phyloP scores from a whole-genome alignment of 768 basidiomycete species.

The Mycena maculata region DNA sequence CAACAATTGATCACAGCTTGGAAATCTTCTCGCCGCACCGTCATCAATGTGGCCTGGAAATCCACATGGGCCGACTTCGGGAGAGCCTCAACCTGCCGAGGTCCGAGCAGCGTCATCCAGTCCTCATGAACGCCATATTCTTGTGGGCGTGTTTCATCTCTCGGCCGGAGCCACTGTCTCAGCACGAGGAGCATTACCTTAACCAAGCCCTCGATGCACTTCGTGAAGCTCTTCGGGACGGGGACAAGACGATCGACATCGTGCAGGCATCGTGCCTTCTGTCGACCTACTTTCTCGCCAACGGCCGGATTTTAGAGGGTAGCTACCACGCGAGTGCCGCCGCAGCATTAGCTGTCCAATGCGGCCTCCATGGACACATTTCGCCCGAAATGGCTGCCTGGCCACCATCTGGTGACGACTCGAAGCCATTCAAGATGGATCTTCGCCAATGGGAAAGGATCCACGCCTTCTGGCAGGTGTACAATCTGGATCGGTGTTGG shows the following conservation, averaged over 20 bases:
- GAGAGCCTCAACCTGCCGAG: conserved; percentile 66
- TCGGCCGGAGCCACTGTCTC: conserved; percentile 73
- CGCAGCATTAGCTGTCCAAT: conserved; percentile 78
- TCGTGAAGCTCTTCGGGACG: conserved; percentile 69
- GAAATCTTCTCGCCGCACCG: conserved; percentile 82
- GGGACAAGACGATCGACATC: conserved; percentile 70
- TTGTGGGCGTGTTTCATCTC: conserved; percentile 88
- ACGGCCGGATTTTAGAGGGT: conserved; percentile 82
- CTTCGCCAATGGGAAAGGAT: conserved; percentile 79
- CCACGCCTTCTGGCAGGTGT: conserved; percentile 86
- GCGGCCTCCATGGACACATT: conserved; percentile 68
- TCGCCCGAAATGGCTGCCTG: conserved; percentile 50
- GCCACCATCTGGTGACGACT: conserved; percentile 49
- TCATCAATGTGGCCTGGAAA: conserved; percentile 78
- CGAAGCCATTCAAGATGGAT: conserved; percentile 68
- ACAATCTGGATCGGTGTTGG: conserved; percentile 84
- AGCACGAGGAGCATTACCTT: conserved; percentile 81
- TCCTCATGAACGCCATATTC: conserved; percentile 83
- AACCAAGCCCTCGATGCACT: conserved; percentile 70
- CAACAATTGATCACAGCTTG: conserved; percentile 56
- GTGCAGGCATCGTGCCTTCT: conserved; percentile 83
- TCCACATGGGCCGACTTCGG: conserved; percentile 74
- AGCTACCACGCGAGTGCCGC: conserved; percentile 83
- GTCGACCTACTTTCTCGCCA: conserved; percentile 80
- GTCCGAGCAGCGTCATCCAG: conserved; percentile 77